These are phyloP conservation scores for sweet orange (Citrus sinensis) DNA, from an alignment of 345 rosid genomes.

Conservation along the genomic window DNA sequence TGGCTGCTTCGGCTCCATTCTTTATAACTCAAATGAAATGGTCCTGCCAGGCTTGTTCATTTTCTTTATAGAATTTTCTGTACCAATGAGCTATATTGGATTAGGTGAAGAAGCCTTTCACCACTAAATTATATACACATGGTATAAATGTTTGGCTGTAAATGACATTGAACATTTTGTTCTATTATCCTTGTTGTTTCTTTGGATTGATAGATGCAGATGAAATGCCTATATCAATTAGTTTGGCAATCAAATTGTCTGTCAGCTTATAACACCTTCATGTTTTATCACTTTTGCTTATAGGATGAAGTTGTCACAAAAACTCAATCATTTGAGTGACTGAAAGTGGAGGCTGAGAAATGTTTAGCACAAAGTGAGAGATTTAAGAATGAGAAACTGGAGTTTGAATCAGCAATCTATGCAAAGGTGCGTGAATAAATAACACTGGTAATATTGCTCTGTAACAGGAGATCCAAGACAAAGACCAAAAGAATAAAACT, in stretches of 20 bases:
- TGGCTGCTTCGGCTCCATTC: not conserved
- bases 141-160: not conserved
- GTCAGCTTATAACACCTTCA: not conserved
- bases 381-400: constrained; percentile 49
- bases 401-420: not conserved
- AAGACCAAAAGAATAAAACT: too few relatives aligned
- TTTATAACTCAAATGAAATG: not conserved
- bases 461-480: too few relatives aligned
- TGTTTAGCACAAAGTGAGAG: constrained; percentile 70
- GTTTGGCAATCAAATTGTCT: not conserved
- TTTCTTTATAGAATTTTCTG: not conserved
- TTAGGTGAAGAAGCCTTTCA: too few relatives aligned
- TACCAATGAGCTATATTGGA: not conserved
- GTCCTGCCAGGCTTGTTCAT: not conserved
- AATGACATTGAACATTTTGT: not conserved
- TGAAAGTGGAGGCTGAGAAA: constrained; percentile 78
- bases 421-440: too few relatives aligned
- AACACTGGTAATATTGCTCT: too few relatives aligned
- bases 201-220: not conserved
- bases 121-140: not conserved
- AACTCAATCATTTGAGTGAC: constrained; percentile 55
- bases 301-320: constrained; percentile 70
- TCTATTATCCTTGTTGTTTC: not conserved
- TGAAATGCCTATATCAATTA: not conserved
- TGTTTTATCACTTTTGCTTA: not conserved